phyloP scores from a whole-genome alignment of 352 stramenopile species.

The Pythium guiyangense region DNA sequence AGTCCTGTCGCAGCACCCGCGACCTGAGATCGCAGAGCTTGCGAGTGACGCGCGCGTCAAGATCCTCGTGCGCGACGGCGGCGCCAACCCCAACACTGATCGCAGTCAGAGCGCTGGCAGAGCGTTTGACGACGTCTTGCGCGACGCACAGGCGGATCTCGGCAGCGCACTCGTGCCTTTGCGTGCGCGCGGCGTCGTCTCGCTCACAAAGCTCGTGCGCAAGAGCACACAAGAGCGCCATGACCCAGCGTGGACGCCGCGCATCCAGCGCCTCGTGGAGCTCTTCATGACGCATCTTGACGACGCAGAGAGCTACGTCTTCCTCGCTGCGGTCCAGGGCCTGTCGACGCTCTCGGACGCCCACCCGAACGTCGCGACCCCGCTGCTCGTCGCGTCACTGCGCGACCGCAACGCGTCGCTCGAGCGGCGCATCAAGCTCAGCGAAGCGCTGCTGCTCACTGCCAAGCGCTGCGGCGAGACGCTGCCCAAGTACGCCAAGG shows the following conservation, averaged over 20 bases:
- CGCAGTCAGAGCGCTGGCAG: constrained; percentile 2
- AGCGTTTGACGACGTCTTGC: constrained; percentile 54
- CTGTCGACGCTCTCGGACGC: constrained; percentile 55
- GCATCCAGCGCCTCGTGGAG: constrained; percentile 39
- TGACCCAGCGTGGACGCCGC: constrained; percentile 39
- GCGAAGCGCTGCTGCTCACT: constrained; percentile 75
- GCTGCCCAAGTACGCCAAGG: constrained; percentile 60
- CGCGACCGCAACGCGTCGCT: constrained; percentile 39
- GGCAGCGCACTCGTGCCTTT: constrained; percentile 60
- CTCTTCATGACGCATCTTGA: constrained; percentile 63
- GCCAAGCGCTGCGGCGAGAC: constrained; percentile 73
- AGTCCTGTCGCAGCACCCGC: constrained; percentile 40
- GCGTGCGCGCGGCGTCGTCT: constrained; percentile 67
- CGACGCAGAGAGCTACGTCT: constrained; percentile 83
- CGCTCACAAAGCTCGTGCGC: constrained; percentile 73
- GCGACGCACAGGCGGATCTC: constrained; percentile 51
- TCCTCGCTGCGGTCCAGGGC: constrained; percentile 74
- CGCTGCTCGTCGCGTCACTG: constrained; percentile 49
- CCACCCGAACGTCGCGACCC: constrained; percentile 59
- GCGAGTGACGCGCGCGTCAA: constrained; percentile 57
- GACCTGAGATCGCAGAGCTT: constrained; percentile 67
- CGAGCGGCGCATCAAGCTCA: constrained; percentile 79
- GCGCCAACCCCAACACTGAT: neutral
- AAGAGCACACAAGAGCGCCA: constrained; percentile 36
- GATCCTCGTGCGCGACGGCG: constrained; percentile 48